Base-by-base conservation (phyloP, 805 yeast genomes). In the Wickerhamiella sergipiensis region DNA sequence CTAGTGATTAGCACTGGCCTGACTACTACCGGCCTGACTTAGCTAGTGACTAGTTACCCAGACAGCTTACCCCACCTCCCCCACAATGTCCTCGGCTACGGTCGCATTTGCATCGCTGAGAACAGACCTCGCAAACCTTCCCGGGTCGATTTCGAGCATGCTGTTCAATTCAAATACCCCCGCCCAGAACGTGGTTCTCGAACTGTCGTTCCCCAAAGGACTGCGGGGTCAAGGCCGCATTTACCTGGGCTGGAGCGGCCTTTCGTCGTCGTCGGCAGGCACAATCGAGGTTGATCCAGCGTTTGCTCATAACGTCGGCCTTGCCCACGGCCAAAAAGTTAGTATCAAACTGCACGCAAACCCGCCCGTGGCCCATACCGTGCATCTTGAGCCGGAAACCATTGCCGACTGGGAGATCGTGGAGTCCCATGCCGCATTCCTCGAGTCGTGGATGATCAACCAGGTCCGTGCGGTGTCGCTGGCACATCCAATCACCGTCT, bases 371-470 rank as follows among this genome's bases (percentile, higher is more conserved):
- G 78, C 87, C 0, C 69, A 72, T 6, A 77, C 79, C 3, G 80
- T 89, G 2, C 80, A 77, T 59, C 72, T 90, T 44, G 95, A 85
- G 59, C 97, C 97, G 0, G 66, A 76, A 18, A 73, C 85, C 0
- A 65, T 80, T 1, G 74, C 82, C 5, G 98, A 90, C 62, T 90
- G 97, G 97, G 97, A 89, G 57, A 69, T 85, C 24, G 84, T 88
- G 2, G 95, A 89, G 61, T 65, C 83, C 2, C 85, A 90, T 64
- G 90, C 95, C 1, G 79, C 75, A 26, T 76, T 73, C 43, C 74
- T 90, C 23, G 97, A 90, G 61, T 77, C 79, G 45, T 77, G 77
- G 55, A 73, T 89, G 58, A 68, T 90, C 36, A 78, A 81, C 50
- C 97, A 90, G 62, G 80, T 94, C 0, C 71, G 97, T 52, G 83